Conservation (phyloP, 352 stramenopile genomes). For the Phytophthora colocasiae region DNA sequence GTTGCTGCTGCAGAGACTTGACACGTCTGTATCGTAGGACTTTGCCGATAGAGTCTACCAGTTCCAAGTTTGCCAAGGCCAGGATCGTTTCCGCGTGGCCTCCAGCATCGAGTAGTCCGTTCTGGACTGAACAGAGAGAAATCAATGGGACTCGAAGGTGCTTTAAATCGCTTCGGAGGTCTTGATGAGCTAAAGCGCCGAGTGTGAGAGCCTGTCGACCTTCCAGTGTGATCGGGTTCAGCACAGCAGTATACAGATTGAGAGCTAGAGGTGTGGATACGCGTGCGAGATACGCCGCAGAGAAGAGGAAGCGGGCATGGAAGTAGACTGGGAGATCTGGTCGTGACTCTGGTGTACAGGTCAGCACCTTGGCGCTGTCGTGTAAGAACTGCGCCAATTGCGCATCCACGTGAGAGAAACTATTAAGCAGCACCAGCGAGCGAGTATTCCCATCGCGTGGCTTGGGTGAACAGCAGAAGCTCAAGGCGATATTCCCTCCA, state of each 20-base stretch:
- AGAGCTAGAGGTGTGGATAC: slow-evolving; percentile 95
- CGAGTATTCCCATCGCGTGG: slow-evolving; percentile 68
- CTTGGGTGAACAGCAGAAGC: slow-evolving; percentile 70
- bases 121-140: slow-evolving; percentile 87
- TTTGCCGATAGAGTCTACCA: slow-evolving; percentile 87
- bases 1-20: slow-evolving; percentile 20
- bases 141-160: slow-evolving; percentile 85
- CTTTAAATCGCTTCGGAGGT: slow-evolving; percentile 63
- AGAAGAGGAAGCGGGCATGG: slow-evolving; percentile 95
- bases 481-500: slow-evolving; percentile 89
- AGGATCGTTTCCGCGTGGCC: slow-evolving; percentile 85
- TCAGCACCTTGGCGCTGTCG: slow-evolving; percentile 95
- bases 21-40: slow-evolving; percentile 52
- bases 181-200: slow-evolving; percentile 86
- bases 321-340: slow-evolving; percentile 97
- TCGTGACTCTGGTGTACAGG: slow-evolving; percentile 87
- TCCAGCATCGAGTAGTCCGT: slow-evolving; percentile 84
- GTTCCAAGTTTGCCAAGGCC: slow-evolving; percentile 45
- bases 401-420: slow-evolving; percentile 90
- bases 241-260: slow-evolving; percentile 96
- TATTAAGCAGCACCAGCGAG: slow-evolving; percentile 91
- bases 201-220: slow-evolving; percentile 91
- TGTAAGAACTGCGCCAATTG: slow-evolving; percentile 94
- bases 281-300: slow-evolving; percentile 87
- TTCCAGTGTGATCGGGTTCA: slow-evolving; percentile 94